A percentile compares a stretch with the other conserved stretches of the same genome.
phyloP scores from a whole-genome alignment of 225 moss, liverwort and hornwort species.

The Marchantia polymorpha region DNA sequence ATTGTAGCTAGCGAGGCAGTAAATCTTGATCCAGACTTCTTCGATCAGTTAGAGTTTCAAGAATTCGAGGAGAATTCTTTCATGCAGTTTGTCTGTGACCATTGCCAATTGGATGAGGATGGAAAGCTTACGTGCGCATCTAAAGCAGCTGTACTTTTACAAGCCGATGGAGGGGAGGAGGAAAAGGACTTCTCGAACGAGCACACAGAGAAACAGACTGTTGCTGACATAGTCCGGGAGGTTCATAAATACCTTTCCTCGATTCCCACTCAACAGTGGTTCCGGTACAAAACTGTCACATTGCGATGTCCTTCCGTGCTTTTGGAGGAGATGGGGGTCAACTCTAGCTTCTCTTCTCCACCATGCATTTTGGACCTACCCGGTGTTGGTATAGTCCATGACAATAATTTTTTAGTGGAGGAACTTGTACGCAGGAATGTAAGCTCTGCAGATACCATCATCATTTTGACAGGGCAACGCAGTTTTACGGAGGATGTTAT shows the following conservation, averaged over 20 bases:
- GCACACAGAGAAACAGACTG: not conserved
- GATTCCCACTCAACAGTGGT: conserved; percentile 19
- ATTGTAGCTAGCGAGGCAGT: conserved; percentile 14
- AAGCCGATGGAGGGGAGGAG: conserved; percentile 22
- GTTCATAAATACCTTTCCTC: conserved; percentile 1
- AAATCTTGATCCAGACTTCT: conserved; percentile 12
- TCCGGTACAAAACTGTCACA: conserved; percentile 27
- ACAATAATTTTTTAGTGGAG: conserved; percentile 27
- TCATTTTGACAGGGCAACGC: conserved; percentile 27
- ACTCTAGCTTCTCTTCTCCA: not conserved
- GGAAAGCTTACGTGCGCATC: conserved; percentile 7
- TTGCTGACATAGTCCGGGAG: not conserved
- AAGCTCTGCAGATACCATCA: conserved; percentile 17
- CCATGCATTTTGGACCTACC: conserved; percentile 30
- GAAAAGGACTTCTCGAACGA: not conserved
- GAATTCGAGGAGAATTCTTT: conserved; percentile 25
- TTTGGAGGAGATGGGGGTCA: conserved; percentile 17
- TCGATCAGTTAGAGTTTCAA: conserved; percentile 14
- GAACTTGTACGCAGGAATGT: conserved; percentile 29
- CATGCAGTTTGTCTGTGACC: conserved; percentile 26
- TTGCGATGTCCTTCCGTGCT: conserved; percentile 28
- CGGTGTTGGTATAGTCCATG: conserved; percentile 17
- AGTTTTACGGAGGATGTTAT: conserved; percentile 25
- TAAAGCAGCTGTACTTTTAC: conserved; percentile 1
- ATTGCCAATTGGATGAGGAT: conserved; percentile 7